phyloP scores from a whole-genome alignment of 352 stramenopile species.

The Phytophthora ramorum region DNA sequence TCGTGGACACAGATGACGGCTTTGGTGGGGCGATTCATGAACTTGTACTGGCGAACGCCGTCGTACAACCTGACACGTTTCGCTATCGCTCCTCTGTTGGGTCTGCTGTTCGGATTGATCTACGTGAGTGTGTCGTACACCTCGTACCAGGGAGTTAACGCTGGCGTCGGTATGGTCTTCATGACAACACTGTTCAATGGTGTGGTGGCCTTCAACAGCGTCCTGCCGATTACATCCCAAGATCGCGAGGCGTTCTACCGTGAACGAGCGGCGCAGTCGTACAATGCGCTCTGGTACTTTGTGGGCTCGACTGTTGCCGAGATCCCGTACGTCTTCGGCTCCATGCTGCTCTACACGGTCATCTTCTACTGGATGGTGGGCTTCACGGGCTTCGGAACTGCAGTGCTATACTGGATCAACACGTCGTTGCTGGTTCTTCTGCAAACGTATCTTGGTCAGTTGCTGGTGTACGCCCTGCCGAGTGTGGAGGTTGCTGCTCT shows the following conservation, averaged over 20 bases:
- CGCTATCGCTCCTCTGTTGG: conserved; percentile 43
- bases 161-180: conserved; percentile 84
- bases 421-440: conserved; percentile 54
- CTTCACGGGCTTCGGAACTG: conserved; percentile 48
- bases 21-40: conserved; percentile 44
- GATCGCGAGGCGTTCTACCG: conserved; percentile 87
- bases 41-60: conserved; percentile 63
- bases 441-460: conserved; percentile 58
- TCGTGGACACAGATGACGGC: conserved; percentile 40
- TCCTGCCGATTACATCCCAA: conserved; percentile 72
- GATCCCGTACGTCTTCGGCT: conserved; percentile 66
- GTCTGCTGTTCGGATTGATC: conserved; percentile 50
- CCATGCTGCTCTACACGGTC: conserved; percentile 55
- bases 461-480: conserved; percentile 52
- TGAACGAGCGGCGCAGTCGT: conserved; percentile 87
- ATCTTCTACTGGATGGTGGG: conserved; percentile 69
- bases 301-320: conserved; percentile 78
- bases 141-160: conserved; percentile 59
- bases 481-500: conserved; percentile 47
- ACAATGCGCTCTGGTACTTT: conserved; percentile 78
- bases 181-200: conserved; percentile 85
- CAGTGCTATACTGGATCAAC: conserved; percentile 68
- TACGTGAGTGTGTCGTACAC: conserved; percentile 52
- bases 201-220: conserved; percentile 78
- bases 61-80: conserved; percentile 86